Evolutionary conservation across 352 stramenopile genomes (phyloP).

Genomic region (Phytophthora uliginosa): DNA sequence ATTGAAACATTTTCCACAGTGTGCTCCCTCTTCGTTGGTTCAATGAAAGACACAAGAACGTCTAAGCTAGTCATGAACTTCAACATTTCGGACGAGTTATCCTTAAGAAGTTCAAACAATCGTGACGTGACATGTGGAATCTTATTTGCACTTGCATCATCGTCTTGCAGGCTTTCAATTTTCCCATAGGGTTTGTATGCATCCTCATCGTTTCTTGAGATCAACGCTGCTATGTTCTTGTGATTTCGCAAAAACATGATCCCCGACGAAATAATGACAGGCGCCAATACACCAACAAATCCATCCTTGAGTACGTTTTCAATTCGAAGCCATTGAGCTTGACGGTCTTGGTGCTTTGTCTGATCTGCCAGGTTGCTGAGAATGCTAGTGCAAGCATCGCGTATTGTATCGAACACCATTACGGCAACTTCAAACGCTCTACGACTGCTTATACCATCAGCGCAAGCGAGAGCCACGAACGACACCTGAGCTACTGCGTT

Average conservation of each 20-base stretch:
- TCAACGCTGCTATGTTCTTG: conserved; percentile 20
- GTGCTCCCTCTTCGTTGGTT: conserved; percentile 38
- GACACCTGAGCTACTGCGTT: conserved; percentile 57
- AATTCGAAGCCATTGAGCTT: conserved; percentile 26
- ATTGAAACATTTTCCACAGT: conserved; percentile 57
- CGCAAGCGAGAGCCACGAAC: conserved; percentile 33
- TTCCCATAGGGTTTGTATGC: background rate
- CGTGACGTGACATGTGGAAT: conserved; percentile 4
- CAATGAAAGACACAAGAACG: conserved; percentile 38
- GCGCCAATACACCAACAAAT: conserved; percentile 48
- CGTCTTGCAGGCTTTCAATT: background rate
- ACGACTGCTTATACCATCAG: background rate
- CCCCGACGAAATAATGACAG: conserved; percentile 53
- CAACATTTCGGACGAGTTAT: conserved; percentile 40
- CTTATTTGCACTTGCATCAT: background rate
- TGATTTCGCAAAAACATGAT: conserved; percentile 44
- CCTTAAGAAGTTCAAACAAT: conserved; percentile 30
- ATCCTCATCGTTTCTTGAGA: conserved; percentile 6
- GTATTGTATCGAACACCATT: conserved; percentile 33
- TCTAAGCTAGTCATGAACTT: conserved; percentile 50
- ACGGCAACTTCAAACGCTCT: conserved; percentile 31
- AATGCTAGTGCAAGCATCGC: conserved; percentile 40
- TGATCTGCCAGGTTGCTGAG: conserved; percentile 27
- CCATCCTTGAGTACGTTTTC: conserved; percentile 40
- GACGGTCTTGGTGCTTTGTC: conserved; percentile 14